Conservation (phyloP, 2,329 filamentous ascomycete genomes). For the Teratosphaeria zuluensis region DNA sequence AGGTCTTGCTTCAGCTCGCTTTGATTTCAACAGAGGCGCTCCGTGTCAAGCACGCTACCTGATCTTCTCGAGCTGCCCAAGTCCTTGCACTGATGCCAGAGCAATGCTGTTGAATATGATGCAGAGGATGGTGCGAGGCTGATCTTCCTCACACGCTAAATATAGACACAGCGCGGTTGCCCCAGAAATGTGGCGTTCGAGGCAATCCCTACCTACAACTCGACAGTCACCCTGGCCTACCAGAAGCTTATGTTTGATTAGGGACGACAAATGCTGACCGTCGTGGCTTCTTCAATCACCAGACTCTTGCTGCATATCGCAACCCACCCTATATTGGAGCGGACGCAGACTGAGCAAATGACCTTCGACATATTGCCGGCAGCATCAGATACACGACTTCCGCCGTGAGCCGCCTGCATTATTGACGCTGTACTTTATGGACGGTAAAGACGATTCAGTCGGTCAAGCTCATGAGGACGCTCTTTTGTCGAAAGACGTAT, state of each 20-base stretch:
- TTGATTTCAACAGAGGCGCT: no score
- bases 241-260: background rate
- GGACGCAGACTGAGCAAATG: background rate
- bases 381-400: background rate
- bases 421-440: background rate
- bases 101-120: no score
- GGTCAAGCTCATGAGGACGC: constrained; percentile 3
- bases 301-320: background rate
- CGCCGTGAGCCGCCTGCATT: background rate
- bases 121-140: no score
- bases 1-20: no score
- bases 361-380: background rate
- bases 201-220: background rate
- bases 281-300: background rate
- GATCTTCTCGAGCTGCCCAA: no score
- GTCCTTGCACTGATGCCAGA: no score
- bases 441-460: background rate
- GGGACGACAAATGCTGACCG: background rate
- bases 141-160: no score
- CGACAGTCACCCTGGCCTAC: background rate
- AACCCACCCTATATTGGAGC: background rate
- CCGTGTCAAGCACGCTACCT: no score
- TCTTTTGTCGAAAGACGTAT: constrained; percentile 1
- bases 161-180: background rate
- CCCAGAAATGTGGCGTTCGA: background rate